Conservation (phyloP, 495 filamentous ascomycete species). For the Aspergillus nanangensis region DNA sequence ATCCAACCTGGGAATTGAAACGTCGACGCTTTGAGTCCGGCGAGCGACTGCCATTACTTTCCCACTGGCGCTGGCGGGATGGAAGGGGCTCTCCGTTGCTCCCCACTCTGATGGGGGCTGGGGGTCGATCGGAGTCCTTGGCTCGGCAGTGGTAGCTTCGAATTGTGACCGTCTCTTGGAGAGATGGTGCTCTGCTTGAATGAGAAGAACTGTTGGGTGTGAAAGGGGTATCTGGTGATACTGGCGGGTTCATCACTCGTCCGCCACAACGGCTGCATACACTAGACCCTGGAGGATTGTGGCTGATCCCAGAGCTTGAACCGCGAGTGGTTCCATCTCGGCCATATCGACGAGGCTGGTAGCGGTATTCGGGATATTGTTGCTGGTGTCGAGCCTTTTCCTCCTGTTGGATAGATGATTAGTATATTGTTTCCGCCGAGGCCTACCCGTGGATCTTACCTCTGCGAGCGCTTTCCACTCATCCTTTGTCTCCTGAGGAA, state of each 20-base stretch:
- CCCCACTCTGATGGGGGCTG: slow-evolving; percentile 22
- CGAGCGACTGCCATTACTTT: slow-evolving; percentile 25
- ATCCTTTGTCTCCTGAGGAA: slow-evolving; percentile 69
- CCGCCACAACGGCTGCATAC: slow-evolving; percentile 42
- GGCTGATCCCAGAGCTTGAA: slow-evolving; percentile 29
- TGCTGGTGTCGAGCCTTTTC: slow-evolving; percentile 87
- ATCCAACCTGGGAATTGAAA: slow-evolving; percentile 29
- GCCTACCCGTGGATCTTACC: too few species aligned
- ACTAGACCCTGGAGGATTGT: slow-evolving; percentile 35
- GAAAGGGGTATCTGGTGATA: slow-evolving; percentile 37
- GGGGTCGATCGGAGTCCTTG: slow-evolving; percentile 14
- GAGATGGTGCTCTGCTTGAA: slow-evolving; percentile 13
- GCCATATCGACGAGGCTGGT: slow-evolving; percentile 79
- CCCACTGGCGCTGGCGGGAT: slow-evolving; percentile 23
- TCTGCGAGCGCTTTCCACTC: slow-evolving; percentile 90
- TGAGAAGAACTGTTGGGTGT: slow-evolving; percentile 18
- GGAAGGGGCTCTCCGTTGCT: slow-evolving; percentile 14
- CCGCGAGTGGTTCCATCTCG: slow-evolving; percentile 39
- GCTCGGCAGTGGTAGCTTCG: slow-evolving; percentile 20
- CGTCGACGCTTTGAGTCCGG: slow-evolving; percentile 57
- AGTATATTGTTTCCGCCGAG: too few species aligned
- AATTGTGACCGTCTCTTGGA: slow-evolving; percentile 12
- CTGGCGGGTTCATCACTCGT: slow-evolving; percentile 42
- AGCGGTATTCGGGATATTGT: slow-evolving; percentile 90
- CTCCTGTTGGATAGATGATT: too few species aligned